phyloP scores from a whole-genome alignment of 2,329 filamentous ascomycete genomes.

The Penicillium glabrum region DNA sequence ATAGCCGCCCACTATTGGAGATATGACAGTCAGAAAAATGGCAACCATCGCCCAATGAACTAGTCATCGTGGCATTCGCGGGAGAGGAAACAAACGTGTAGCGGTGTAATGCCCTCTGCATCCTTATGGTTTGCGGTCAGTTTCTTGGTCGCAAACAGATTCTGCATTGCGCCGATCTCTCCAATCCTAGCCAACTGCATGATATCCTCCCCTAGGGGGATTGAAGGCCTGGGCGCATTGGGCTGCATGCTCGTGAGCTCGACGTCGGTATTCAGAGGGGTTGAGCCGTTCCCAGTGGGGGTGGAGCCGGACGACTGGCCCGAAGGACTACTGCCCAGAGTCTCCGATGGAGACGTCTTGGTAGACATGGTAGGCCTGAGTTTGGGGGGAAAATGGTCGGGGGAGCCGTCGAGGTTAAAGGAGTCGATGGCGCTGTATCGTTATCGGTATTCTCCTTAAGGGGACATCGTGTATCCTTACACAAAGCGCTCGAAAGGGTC shows the following conservation, averaged over 20 bases:
- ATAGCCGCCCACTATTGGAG: slow-evolving; percentile 86
- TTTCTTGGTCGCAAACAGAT: slow-evolving; percentile 79
- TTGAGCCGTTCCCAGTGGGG: slow-evolving; percentile 31
- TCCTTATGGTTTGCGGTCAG: slow-evolving; percentile 82
- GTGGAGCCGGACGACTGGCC: slow-evolving; percentile 25
- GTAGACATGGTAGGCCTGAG: slow-evolving; percentile 26
- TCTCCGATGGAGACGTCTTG: slow-evolving; percentile 25
- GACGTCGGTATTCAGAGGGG: slow-evolving; percentile 37
- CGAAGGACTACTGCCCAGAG: slow-evolving; percentile 22
- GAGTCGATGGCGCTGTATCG: slow-evolving; percentile 5
- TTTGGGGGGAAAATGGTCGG: neutral
- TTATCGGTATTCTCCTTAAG: slow-evolving; percentile 6
- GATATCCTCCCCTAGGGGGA: slow-evolving; percentile 69
- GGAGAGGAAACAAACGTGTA: slow-evolving; percentile 68
- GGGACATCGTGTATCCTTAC: slow-evolving; percentile 11
- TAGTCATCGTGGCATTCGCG: neutral
- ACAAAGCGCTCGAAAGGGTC: neutral
- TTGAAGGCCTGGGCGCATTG: slow-evolving; percentile 32
- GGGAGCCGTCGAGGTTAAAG: neutral
- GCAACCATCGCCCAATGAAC: neutral
- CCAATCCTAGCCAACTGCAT: slow-evolving; percentile 94
- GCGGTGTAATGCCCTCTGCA: slow-evolving; percentile 88
- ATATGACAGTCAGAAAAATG: slow-evolving; percentile 11
- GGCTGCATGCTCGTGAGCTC: slow-evolving; percentile 41
- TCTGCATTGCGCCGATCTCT: slow-evolving; percentile 82